Conservation (phyloP, 2,329 filamentous ascomycete species). For the Taxawa tesnikishii region DNA sequence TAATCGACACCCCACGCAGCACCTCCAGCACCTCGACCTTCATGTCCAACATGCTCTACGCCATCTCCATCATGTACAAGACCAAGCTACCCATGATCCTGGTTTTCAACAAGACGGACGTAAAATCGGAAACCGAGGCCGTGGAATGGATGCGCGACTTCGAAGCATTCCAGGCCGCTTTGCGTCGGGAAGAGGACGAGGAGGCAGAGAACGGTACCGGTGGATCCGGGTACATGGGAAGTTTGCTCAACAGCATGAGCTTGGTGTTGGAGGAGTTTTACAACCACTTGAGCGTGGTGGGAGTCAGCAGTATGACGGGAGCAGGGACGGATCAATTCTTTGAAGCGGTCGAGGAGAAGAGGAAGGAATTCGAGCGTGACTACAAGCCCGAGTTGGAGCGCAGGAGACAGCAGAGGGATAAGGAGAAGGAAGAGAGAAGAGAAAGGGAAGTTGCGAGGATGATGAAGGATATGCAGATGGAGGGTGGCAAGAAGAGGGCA, state of each 20-base stretch:
- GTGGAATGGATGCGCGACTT: conserved; percentile 99
- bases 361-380: conserved; percentile 75
- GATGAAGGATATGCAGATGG: conserved; percentile 81
- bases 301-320: conserved; percentile 85
- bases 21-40: conserved; percentile 91
- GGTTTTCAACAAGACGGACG: conserved; percentile 98
- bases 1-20: conserved; percentile 87
- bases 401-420: conserved; percentile 61
- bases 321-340: conserved; percentile 92
- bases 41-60: conserved; percentile 99
- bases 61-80: conserved; percentile 97
- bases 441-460: conserved; percentile 80
- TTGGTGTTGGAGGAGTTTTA: conserved; percentile 97
- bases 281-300: conserved; percentile 81
- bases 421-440: conserved; percentile 56
- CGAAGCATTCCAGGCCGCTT: conserved; percentile 81
- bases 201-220: conserved; percentile 58
- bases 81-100: conserved; percentile 97
- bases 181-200: conserved; percentile 65
- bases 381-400: conserved; percentile 87
- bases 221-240: conserved; percentile 92
- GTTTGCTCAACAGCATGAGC: conserved; percentile 93
- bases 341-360: conserved; percentile 73
- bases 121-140: conserved; percentile 77
- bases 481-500: conserved; percentile 23